A percentile compares a stretch with the other conserved stretches of the same genome.
Conservation (phyloP, 2,329 filamentous ascomycete genomes). For the Stagonosporopsis rhizophila region DNA sequence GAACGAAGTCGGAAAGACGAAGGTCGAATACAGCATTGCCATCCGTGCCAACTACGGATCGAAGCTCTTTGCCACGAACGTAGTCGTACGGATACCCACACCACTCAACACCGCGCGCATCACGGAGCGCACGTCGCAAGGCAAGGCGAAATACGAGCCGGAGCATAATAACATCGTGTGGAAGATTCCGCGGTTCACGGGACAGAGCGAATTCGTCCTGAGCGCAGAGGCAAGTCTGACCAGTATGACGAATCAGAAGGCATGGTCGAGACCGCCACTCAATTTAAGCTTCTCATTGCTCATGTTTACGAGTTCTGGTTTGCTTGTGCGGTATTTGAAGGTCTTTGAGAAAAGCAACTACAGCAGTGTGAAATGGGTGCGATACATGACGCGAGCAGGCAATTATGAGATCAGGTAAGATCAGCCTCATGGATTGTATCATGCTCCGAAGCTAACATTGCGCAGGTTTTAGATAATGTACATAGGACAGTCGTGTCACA, state of each 20-base stretch:
- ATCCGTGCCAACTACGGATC: constrained; percentile 96
- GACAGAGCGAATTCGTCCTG: constrained; percentile 95
- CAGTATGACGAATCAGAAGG: constrained; percentile 97
- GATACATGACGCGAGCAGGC: constrained; percentile 97
- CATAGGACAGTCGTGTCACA: background rate
- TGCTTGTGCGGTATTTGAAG: constrained; percentile 93
- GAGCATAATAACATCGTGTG: constrained; percentile 98
- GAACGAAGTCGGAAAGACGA: constrained; percentile 94
- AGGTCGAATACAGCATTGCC: constrained; percentile 98
- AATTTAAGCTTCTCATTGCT: constrained; percentile 91
- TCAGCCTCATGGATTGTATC: background rate
- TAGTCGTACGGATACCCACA: constrained; percentile 91
- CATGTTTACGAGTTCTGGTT: constrained; percentile 96
- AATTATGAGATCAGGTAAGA: constrained; percentile 92
- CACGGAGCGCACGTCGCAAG: constrained; percentile 89
- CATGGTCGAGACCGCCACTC: constrained; percentile 92
- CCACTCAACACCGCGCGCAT: constrained; percentile 96
- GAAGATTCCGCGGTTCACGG: constrained; percentile 98
- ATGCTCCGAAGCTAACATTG: background rate
- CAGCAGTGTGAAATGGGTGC: constrained; percentile 97
- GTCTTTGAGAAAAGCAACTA: constrained; percentile 99
- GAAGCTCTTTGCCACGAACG: constrained; percentile 97
- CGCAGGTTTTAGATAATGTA: constrained; percentile 12
- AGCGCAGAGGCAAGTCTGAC: constrained; percentile 92
- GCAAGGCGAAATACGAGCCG: constrained; percentile 98